phyloP scores from a whole-genome alignment of 805 yeast genomes.

The Blastobotrys robertii region DNA sequence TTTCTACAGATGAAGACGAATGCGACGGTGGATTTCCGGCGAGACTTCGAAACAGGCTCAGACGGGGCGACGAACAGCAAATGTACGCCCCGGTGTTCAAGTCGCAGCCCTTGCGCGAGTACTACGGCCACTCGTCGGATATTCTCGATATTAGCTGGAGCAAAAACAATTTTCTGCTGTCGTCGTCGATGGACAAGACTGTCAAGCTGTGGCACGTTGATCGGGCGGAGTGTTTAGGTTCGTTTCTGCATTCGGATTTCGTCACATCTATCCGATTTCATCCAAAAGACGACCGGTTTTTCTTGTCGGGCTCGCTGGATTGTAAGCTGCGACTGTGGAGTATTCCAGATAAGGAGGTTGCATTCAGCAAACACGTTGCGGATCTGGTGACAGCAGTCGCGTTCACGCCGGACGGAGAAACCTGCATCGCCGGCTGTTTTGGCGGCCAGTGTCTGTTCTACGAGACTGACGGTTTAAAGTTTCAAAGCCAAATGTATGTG shows the following conservation, averaged over 20 bases:
- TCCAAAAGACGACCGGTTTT: constrained; percentile 79
- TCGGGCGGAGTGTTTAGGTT: constrained; percentile 48
- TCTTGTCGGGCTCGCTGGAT: constrained; percentile 73
- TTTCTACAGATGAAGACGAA: constrained; percentile 7
- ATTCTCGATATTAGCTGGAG: constrained; percentile 82
- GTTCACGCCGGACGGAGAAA: constrained; percentile 53
- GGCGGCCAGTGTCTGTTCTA: constrained; percentile 56
- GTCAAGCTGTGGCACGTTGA: constrained; percentile 81
- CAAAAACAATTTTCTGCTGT: constrained; percentile 65
- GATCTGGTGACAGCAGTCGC: constrained; percentile 66
- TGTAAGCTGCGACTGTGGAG: constrained; percentile 75
- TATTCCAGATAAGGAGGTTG: constrained; percentile 59
- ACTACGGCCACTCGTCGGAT: constrained; percentile 59
- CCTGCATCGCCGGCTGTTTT: constrained; percentile 66
- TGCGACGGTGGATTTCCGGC: constrained; percentile 1
- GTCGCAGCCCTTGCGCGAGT: constrained; percentile 49
- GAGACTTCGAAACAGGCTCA: constrained; percentile 1
- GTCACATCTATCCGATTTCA: constrained; percentile 76
- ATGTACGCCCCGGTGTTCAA: constrained; percentile 72
- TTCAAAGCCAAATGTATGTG: constrained; percentile 38
- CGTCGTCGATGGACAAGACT: constrained; percentile 79
- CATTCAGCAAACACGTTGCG: constrained; percentile 50
- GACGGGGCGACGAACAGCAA: constrained; percentile 4
- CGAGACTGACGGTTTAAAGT: constrained; percentile 53
- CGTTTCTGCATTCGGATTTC: constrained; percentile 67